Conservation (phyloP, 2,329 filamentous ascomycete species). For the Calonectria hawksworthii region DNA sequence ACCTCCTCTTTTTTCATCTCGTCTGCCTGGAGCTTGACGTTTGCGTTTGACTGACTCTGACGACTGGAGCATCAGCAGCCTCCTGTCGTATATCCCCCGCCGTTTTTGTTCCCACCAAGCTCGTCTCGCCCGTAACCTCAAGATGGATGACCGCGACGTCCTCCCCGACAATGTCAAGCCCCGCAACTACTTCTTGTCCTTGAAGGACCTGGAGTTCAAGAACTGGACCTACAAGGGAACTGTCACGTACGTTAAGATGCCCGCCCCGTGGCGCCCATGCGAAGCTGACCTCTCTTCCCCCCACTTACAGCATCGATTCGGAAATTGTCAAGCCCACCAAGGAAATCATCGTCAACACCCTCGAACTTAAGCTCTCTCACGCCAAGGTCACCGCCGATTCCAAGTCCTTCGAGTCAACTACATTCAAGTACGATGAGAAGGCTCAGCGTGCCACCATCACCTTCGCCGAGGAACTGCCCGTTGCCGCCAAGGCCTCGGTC, state of each 20-base stretch:
- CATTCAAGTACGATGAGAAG: slow-evolving; percentile 85
- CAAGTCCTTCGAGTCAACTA: slow-evolving; percentile 71
- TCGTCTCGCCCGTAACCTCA: slow-evolving; percentile 50
- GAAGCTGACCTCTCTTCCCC: slow-evolving; percentile 21
- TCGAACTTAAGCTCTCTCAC: slow-evolving; percentile 83
- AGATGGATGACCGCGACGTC: slow-evolving; percentile 73
- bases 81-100: slow-evolving; percentile 44
- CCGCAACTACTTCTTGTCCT: slow-evolving; percentile 85
- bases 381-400: slow-evolving; percentile 72
- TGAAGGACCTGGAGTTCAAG: slow-evolving; percentile 84
- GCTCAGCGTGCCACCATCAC: slow-evolving; percentile 85
- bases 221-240: slow-evolving; percentile 85
- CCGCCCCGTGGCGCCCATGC: slow-evolving; percentile 24
- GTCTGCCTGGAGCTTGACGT: slow-evolving; percentile 34
- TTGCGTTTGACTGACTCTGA: slow-evolving; percentile 22
- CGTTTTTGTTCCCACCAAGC: slow-evolving; percentile 55
- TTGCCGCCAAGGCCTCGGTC: slow-evolving; percentile 75
- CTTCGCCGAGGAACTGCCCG: slow-evolving; percentile 80
- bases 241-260: slow-evolving; percentile 65
- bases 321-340: slow-evolving; percentile 80
- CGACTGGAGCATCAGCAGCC: slow-evolving; percentile 33
- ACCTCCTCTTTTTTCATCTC: slow-evolving; percentile 10
- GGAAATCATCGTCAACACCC: slow-evolving; percentile 86
- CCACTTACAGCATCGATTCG: slow-evolving; percentile 74
- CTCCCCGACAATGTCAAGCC: slow-evolving; percentile 80